These are phyloP conservation scores for Penicillium sp. DNA, from an alignment of 2,329 filamentous ascomycete genomes.

Conservation along the genomic window DNA sequence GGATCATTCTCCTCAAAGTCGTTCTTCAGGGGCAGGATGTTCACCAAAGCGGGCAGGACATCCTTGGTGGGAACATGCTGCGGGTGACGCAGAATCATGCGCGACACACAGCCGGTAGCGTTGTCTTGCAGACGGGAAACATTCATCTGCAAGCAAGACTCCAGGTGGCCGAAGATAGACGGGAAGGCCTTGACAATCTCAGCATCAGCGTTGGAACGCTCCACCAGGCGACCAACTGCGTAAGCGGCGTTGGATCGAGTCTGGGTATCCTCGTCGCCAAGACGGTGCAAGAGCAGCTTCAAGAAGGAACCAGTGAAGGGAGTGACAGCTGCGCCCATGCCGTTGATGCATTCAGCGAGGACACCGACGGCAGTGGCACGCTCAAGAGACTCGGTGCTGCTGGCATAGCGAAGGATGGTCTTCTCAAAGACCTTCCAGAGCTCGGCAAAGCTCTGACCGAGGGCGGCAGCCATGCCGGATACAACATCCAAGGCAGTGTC, in stretches of 20 bases:
- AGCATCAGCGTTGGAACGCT: conserved; percentile 68
- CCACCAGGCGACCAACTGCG: conserved; percentile 76
- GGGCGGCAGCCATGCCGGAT: conserved; percentile 72
- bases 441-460: conserved; percentile 75
- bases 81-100: conserved; percentile 88
- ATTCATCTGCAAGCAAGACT: conserved; percentile 71
- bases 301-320: conserved; percentile 72
- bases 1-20: conserved; percentile 97
- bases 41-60: conserved; percentile 73
- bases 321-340: conserved; percentile 75
- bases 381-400: conserved; percentile 78
- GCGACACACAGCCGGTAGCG: conserved; percentile 79
- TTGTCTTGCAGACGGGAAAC: conserved; percentile 86
- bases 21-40: conserved; percentile 77
- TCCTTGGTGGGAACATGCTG: conserved; percentile 72
- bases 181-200: conserved; percentile 70
- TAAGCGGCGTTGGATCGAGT: conserved; percentile 95
- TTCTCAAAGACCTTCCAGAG: conserved; percentile 96
- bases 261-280: conserved; percentile 83
- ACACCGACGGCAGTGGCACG: conserved; percentile 85
- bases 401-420: conserved; percentile 79
- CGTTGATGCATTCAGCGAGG: conserved; percentile 81
- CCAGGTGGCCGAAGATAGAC: conserved; percentile 75
- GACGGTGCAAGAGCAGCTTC: conserved; percentile 74
- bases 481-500: conserved; percentile 91